A percentile compares a stretch with the other conserved stretches of the same genome.
These are phyloP conservation scores for Amoebophrya sp. DNA, from an alignment of 169 alveolate genomes.

Conservation along the genomic window DNA sequence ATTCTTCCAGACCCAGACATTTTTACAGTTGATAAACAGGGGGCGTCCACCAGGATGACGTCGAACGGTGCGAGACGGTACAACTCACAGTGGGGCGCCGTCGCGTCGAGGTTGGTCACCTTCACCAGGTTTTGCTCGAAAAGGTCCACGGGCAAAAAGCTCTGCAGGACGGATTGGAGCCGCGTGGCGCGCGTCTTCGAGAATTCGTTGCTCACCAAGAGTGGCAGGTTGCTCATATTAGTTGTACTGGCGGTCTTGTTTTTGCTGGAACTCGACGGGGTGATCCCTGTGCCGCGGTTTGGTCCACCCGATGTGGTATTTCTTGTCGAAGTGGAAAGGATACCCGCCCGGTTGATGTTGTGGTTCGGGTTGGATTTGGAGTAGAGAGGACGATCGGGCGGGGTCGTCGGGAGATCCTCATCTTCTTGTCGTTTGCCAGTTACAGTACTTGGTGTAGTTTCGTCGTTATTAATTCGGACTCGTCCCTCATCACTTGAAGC, in stretches of 20 bases:
- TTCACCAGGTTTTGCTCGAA: constrained; percentile 50
- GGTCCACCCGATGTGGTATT: too few relatives aligned
- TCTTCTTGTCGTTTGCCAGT: too few relatives aligned
- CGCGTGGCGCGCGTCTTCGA: constrained; percentile 51
- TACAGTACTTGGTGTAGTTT: too few relatives aligned
- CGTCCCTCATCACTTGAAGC: too few relatives aligned
- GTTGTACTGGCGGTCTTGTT: background rate
- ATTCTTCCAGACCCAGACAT: too few relatives aligned
- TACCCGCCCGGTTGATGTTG: too few relatives aligned
- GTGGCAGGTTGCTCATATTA: background rate
- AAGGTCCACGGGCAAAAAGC: constrained; percentile 53
- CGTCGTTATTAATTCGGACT: too few relatives aligned
- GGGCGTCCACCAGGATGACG: constrained; percentile 62
- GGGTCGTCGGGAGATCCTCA: background rate
- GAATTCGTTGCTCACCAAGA: constrained; percentile 58
- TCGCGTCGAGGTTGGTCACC: constrained; percentile 52
- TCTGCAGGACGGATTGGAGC: constrained; percentile 50
- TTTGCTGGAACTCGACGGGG: background rate
- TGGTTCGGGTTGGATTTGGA: background rate
- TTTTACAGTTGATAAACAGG: too few relatives aligned
- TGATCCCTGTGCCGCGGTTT: too few relatives aligned
- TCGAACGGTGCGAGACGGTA: constrained; percentile 55
- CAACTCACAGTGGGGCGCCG: constrained; percentile 43
- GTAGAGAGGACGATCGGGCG: too few relatives aligned
- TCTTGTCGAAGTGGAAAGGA: too few relatives aligned